phyloP scores from a whole-genome alignment of 2,329 filamentous ascomycete species.

The Saccharata proteae region DNA sequence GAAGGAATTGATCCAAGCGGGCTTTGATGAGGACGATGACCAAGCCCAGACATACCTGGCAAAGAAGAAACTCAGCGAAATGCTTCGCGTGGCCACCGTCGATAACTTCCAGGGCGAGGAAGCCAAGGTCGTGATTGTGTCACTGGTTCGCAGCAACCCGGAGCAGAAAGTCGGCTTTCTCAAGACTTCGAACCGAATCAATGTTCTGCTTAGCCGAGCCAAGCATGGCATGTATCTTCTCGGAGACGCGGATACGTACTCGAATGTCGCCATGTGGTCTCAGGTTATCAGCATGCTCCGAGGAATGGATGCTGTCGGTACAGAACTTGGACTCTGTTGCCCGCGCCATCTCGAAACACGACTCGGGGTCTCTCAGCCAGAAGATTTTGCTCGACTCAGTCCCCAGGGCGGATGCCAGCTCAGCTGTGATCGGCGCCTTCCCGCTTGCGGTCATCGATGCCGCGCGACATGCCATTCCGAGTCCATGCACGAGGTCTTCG shows the following conservation, averaged over 20 bases:
- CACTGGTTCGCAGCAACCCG: conserved; percentile 57
- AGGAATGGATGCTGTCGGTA: conserved; percentile 11
- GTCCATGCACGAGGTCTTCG: conserved; percentile 17
- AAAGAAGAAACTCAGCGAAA: conserved; percentile 14
- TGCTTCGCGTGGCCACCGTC: conserved; percentile 44
- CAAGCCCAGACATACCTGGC: conserved; percentile 12
- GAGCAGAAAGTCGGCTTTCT: conserved; percentile 52
- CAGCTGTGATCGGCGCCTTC: conserved; percentile 13
- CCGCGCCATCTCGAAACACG: conserved; percentile 16
- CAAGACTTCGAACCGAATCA: conserved; percentile 53
- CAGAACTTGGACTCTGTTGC: conserved; percentile 15
- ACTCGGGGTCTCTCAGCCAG: conserved; percentile 16
- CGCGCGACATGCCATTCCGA: conserved; percentile 19
- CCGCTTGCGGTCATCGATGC: conserved; percentile 20
- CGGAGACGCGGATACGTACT: conserved; percentile 50
- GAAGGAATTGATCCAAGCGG: conserved; percentile 34
- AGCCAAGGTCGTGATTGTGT: conserved; percentile 57
- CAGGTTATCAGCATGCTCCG: conserved; percentile 43
- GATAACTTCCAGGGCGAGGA: conserved; percentile 75
- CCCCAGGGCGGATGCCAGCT: conserved; percentile 21
- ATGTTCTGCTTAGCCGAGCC: conserved; percentile 55
- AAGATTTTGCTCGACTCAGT: conserved; percentile 17
- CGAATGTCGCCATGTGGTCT: conserved; percentile 50
- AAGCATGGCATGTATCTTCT: conserved; percentile 61
- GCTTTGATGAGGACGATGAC: conserved; percentile 10